Evolutionary conservation across 257 asterid species (phyloP), one percentile per base, ranked within the genome.

Genomic region (Fraxinus quadrangulata): DNA sequence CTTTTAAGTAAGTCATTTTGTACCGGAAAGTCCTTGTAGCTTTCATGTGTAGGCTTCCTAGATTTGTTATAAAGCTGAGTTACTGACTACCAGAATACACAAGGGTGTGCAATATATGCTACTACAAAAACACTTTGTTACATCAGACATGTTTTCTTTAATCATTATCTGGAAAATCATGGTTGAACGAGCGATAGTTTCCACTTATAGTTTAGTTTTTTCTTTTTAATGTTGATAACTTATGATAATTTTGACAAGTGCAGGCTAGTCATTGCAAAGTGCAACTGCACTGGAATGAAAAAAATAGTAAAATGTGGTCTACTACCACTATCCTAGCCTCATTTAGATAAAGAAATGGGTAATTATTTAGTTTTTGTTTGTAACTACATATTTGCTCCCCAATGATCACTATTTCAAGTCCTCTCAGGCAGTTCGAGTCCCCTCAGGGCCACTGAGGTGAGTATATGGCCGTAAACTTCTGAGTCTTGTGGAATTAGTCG

Each of bases 221-320:
- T 40, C 3, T 40, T 40, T 40, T 40, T 40, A 9, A 16, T 16
- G 6, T 51, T 51, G 5, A 16, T 51, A 16, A 51, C 66, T 56
- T 19, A 21, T 59, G 9, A 59, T 59, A 6, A 63, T 9, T 63
- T 63, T 74, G 51, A 37, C 30, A 74, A 71, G 33, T 61, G 33
- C 49, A 74, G 54, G 16, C 49, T 30, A 51, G 24, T 51, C 66
- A 72, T 33, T 37, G 59, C 16, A 36, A 73, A 66, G 69, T 37
- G 56, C 7, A 65, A 33, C 39, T 47, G 51, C 36, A 56, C 36
- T 54, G 3, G n/a, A 16, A 40, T 61, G 26, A 26, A 7, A 28
- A 23, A 24, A 63, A 23, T n/a, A 21, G 5, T 59, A 71, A 26
- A 54, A 36, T 34, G 33, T 21, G 26, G 56, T 47, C 4, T 34